phyloP scores from a whole-genome alignment of 352 stramenopile genomes.

The Thraustochytrium sp. region DNA sequence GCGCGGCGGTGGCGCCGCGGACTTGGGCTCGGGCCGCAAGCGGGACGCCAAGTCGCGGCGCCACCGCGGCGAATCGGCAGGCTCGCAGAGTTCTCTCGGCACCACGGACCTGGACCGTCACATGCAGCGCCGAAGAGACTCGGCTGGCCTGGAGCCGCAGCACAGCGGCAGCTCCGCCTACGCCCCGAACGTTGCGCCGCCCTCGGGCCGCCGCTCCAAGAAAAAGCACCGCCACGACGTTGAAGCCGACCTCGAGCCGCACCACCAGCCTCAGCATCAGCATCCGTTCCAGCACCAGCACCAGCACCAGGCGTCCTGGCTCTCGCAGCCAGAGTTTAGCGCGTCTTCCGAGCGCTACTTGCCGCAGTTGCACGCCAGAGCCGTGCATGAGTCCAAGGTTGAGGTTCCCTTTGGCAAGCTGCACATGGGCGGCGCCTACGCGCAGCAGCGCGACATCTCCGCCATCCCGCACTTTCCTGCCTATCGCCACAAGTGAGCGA shows the following conservation, averaged over 20 bases:
- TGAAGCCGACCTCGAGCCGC: background rate
- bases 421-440: too few species aligned
- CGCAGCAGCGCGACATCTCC: too few species aligned
- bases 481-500: too few species aligned
- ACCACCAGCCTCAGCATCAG: background rate
- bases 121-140: background rate
- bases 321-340: background rate
- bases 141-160: background rate
- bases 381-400: background rate
- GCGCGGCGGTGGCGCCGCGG: background rate
- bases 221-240: background rate
- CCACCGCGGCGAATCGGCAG: background rate
- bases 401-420: conserved; percentile 11
- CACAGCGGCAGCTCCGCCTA: background rate
- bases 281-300: background rate
- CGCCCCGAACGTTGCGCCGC: background rate
- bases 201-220: background rate
- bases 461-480: too few species aligned
- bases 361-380: background rate
- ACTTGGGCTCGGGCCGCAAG: background rate
- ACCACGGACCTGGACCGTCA: background rate
- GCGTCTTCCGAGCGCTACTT: background rate
- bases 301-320: background rate
- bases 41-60: background rate
- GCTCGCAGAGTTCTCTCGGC: background rate